Conservation (phyloP, 2,329 filamentous ascomycete genomes). For the Clonostachys rhizophaga region DNA sequence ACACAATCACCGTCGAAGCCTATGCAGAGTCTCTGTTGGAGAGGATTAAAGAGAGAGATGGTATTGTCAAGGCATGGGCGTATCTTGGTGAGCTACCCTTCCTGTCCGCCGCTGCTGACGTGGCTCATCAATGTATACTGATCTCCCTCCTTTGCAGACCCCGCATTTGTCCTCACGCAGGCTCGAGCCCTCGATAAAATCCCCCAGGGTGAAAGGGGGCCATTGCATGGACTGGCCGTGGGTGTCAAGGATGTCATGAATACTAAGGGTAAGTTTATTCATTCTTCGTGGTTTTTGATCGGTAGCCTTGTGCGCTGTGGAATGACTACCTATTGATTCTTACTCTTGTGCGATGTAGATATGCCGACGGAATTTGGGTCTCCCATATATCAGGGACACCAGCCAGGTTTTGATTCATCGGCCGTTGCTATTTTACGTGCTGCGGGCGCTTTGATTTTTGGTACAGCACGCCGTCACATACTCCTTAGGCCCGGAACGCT, state of each 20-base stretch:
- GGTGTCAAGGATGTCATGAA: constrained; percentile 54
- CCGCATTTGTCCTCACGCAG: constrained; percentile 36
- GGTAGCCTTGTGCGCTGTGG: not conserved
- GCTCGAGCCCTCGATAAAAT: constrained; percentile 40
- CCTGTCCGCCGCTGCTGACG: not conserved
- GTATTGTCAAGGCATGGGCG: constrained; percentile 40
- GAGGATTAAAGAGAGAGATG: constrained; percentile 33
- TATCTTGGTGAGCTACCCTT: constrained; percentile 17
- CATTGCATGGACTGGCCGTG: constrained; percentile 21
- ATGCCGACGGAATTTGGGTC: constrained; percentile 56
- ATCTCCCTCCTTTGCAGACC: constrained; percentile 11
- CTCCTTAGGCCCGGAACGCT: not conserved
- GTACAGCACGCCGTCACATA: constrained; percentile 3
- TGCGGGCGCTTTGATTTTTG: constrained; percentile 50
- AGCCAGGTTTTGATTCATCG: constrained; percentile 44
- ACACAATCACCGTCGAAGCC: not conserved
- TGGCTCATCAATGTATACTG: not conserved
- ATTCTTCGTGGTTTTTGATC: not conserved
- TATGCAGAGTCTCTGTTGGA: constrained; percentile 39
- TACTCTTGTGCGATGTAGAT: constrained; percentile 20
- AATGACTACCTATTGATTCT: not conserved
- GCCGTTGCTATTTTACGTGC: constrained; percentile 42
- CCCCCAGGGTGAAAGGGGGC: constrained; percentile 1
- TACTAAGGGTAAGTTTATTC: constrained; percentile 33
- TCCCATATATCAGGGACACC: constrained; percentile 42